Evolutionary conservation across 176 grass and related monocot genomes (phyloP).

Genomic region (Aegilops tauschii): DNA sequence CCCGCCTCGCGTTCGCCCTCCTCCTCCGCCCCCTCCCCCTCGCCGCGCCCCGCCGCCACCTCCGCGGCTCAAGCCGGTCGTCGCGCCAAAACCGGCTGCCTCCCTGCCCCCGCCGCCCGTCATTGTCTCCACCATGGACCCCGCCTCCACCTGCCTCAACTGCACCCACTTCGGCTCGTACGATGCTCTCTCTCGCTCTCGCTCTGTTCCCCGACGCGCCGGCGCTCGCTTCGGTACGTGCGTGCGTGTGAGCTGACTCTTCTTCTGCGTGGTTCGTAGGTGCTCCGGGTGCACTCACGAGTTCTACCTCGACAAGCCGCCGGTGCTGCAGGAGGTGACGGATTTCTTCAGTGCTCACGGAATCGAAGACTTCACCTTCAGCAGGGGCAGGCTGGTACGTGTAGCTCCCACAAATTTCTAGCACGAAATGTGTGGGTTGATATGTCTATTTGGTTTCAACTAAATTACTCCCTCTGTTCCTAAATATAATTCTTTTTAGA

Average conservation of each 20-base stretch:
- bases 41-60: slow-evolving; percentile 21
- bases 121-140: not conserved
- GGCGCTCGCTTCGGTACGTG: fast-evolving
- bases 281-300: slow-evolving; percentile 85
- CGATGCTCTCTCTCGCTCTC: not conserved
- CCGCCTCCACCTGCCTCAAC: slow-evolving; percentile 47
- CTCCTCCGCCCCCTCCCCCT: slow-evolving; percentile 16
- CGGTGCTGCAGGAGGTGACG: slow-evolving; percentile 60
- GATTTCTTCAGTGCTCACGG: slow-evolving; percentile 63
- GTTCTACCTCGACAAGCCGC: slow-evolving; percentile 65
- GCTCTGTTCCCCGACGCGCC: not conserved
- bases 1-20: slow-evolving; percentile 33
- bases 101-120: not conserved
- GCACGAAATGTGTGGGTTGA: not conserved
- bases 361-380: slow-evolving; percentile 75
- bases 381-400: slow-evolving; percentile 70
- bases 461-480: not conserved
- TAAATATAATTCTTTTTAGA: too few species aligned
- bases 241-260: slow-evolving; percentile 16
- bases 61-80: slow-evolving; percentile 30
- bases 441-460: not conserved
- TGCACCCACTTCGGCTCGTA: slow-evolving; percentile 90
- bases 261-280: slow-evolving; percentile 24
- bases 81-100: slow-evolving; percentile 9
- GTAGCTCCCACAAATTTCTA: not conserved